phyloP scores from a whole-genome alignment of 768 basidiomycete species.

The Kwoniella dendrophila region DNA sequence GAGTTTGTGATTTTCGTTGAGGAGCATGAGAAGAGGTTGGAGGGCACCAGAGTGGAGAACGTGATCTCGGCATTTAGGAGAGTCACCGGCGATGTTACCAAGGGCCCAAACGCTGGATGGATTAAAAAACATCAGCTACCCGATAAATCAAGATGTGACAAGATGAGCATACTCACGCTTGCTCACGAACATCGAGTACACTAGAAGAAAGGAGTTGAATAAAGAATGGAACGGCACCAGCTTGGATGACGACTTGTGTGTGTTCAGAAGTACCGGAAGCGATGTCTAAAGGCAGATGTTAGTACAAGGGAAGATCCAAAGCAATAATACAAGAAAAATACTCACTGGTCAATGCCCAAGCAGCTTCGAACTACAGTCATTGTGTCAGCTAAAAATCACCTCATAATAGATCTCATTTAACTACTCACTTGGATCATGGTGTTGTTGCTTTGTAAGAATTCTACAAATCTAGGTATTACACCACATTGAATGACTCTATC shows the following conservation, averaged over 20 bases:
- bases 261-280: constrained; percentile 98
- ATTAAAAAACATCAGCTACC: neutral
- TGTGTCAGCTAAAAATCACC: neutral
- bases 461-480: constrained; percentile 94
- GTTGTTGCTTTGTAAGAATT: constrained; percentile 71
- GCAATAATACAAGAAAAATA: neutral
- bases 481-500: constrained; percentile 94
- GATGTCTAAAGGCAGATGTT: constrained; percentile 62
- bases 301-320: neutral
- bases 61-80: constrained; percentile 94
- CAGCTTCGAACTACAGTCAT: constrained; percentile 79
- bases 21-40: constrained; percentile 76
- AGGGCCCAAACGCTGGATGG: constrained; percentile 82
- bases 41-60: constrained; percentile 92
- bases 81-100: constrained; percentile 98
- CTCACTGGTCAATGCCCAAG: constrained; percentile 87
- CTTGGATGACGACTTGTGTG: constrained; percentile 94
- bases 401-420: neutral
- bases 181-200: constrained; percentile 95
- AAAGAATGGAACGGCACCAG: constrained; percentile 93
- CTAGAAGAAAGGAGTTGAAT: constrained; percentile 93
- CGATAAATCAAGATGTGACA: neutral
- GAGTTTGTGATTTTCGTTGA: constrained; percentile 97
- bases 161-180: constrained; percentile 62
- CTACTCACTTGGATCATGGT: constrained; percentile 60